A percentile compares a stretch with the other conserved stretches of the same genome.
phyloP scores from a whole-genome alignment of 345 rosid species.

The Durio zibethinus region DNA sequence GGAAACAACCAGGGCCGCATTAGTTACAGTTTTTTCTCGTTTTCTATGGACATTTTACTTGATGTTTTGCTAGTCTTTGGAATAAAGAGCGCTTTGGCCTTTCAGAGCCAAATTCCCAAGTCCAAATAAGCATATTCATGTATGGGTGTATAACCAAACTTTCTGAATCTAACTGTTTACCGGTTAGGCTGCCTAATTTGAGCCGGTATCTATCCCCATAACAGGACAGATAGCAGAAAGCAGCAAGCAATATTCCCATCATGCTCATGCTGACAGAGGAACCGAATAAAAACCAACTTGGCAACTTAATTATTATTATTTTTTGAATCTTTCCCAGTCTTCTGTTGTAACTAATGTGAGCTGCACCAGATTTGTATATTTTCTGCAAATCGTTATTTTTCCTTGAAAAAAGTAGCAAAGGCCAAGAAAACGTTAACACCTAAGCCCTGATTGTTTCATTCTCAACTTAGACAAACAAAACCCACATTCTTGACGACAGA shows the following conservation, averaged over 20 bases:
- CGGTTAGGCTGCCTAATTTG: background rate
- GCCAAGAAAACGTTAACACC: background rate
- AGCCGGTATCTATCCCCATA: no score
- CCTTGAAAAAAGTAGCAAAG: background rate
- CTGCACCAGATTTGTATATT: background rate
- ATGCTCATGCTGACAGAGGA: no score
- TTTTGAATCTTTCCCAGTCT: no score
- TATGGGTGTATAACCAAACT: background rate
- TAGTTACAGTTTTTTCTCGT: background rate
- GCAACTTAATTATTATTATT: no score
- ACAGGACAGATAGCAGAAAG: background rate
- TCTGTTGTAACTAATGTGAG: no score
- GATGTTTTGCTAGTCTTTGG: background rate
- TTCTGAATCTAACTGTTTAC: background rate
- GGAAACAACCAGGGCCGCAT: background rate
- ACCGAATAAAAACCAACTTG: background rate
- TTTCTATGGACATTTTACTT: background rate
- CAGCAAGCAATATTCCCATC: no score
- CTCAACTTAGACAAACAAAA: no score
- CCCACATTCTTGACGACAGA: no score
- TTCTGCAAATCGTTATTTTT: background rate
- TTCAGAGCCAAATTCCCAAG: background rate
- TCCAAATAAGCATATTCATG: background rate
- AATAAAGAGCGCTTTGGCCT: background rate
- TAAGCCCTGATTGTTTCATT: background rate